Evolutionary conservation across 768 basidiomycete genomes (phyloP).

Genomic region (Rhodotorula paludigena): DNA sequence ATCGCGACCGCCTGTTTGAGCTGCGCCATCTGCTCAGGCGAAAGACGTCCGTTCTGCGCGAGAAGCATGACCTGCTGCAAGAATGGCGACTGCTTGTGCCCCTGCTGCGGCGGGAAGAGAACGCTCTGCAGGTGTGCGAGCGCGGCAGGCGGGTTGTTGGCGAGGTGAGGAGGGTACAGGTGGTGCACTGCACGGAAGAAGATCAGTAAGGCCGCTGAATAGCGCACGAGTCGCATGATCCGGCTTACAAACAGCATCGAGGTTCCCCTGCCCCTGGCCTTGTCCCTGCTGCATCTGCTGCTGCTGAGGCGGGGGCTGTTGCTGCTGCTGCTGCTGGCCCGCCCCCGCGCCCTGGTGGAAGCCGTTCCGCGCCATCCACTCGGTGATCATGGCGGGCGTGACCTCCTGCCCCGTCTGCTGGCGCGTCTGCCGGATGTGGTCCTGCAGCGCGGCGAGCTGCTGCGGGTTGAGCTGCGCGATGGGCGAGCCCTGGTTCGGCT

Average conservation of each 20-base stretch:
- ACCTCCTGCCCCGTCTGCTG: conserved; percentile 25
- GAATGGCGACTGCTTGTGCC: conserved; percentile 25
- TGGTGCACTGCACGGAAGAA: conserved; percentile 12
- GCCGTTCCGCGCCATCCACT: conserved; percentile 33
- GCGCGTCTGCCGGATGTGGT: conserved; percentile 29
- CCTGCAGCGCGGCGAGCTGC: conserved; percentile 34
- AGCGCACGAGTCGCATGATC: too few species aligned
- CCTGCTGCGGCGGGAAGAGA: conserved; percentile 36
- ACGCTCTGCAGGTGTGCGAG: conserved; percentile 22
- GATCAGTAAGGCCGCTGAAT: too few species aligned
- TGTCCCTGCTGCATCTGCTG: conserved; percentile 5
- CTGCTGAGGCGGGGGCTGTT: conserved; percentile 8
- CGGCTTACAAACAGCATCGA: conserved; percentile 7
- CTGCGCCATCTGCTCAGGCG: conserved; percentile 31
- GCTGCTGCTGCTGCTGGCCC: conserved; percentile 10
- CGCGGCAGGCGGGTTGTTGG: conserved; percentile 18
- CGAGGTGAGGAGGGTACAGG: conserved; percentile 29
- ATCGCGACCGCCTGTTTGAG: conserved; percentile 28
- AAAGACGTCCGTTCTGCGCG: conserved; percentile 25
- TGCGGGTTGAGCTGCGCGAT: conserved; percentile 29
- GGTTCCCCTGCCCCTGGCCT: conserved; percentile 3
- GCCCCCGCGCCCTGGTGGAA: conserved; percentile 5
- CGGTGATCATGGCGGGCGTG: conserved; percentile 29
- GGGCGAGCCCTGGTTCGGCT: conserved; percentile 3
- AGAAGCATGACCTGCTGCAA: conserved; percentile 34